These are phyloP conservation scores for Eucalyptus grandis DNA, from an alignment of 345 rosid genomes.

Conservation along the genomic window DNA sequence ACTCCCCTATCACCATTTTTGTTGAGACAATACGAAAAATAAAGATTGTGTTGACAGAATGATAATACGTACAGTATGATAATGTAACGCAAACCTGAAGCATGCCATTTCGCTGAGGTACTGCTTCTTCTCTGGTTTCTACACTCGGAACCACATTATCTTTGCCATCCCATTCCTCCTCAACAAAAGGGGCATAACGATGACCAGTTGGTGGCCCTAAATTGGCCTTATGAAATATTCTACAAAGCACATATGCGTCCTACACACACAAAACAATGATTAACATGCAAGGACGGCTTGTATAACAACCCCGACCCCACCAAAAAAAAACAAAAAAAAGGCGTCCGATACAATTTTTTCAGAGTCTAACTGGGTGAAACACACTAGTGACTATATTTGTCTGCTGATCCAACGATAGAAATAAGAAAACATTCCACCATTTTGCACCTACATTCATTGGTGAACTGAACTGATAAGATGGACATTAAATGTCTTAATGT, in stretches of 20 bases:
- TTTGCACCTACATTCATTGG: background rate
- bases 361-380: background rate
- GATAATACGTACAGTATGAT: background rate
- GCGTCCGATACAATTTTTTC: background rate
- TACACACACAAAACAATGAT: conserved; percentile 9
- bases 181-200: conserved; percentile 6
- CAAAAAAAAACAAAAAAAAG: background rate
- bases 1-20: background rate
- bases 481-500: background rate
- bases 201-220: conserved; percentile 80
- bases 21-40: background rate
- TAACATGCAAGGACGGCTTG: background rate
- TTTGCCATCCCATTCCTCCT: conserved; percentile 4
- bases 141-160: background rate
- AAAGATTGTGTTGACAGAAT: background rate
- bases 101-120: background rate
- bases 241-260: conserved; percentile 73
- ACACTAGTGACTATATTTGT: background rate
- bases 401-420: background rate
- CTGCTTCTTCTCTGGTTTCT: background rate
- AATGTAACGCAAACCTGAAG: background rate
- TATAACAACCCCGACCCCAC: background rate
- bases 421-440: background rate
- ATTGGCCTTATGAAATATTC: conserved; percentile 83
- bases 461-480: background rate